phyloP scores from a whole-genome alignment of 257 asterid genomes.

The Solanum boliviense region DNA sequence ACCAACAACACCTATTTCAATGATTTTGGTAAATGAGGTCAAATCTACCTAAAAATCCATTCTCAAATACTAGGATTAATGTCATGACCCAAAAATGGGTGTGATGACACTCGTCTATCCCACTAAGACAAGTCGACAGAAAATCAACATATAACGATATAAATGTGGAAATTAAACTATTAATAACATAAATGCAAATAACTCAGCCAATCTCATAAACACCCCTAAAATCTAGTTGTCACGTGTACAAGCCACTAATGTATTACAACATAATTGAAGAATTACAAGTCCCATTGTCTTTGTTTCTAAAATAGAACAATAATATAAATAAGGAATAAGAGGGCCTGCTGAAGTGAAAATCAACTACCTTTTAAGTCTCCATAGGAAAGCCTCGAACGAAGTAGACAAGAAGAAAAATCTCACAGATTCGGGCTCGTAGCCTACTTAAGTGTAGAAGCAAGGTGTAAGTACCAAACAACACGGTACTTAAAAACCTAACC shows the following conservation, averaged over 20 bases:
- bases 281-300: not conserved
- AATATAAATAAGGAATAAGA: not conserved
- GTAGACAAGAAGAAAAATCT: not conserved
- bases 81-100: not conserved
- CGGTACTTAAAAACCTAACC: not conserved
- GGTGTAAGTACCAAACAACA: not conserved
- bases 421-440: rapidly evolving
- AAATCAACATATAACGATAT: too few species aligned
- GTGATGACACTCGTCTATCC: not conserved
- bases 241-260: not conserved
- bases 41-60: not conserved
- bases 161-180: too few species aligned
- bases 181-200: not conserved
- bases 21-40: not conserved
- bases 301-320: not conserved
- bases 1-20: not conserved
- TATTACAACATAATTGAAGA: not conserved
- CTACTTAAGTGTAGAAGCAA: not conserved
- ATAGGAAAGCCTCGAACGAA: not conserved
- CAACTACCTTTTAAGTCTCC: not conserved
- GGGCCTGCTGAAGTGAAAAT: not conserved
- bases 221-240: not conserved
- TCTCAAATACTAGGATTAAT: not conserved
- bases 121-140: not conserved
- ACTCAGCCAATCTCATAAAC: too few species aligned